A percentile compares a stretch with the other conserved stretches of the same genome.
Conservation (phyloP, 768 basidiomycete species). For the Suillus brevipes region DNA sequence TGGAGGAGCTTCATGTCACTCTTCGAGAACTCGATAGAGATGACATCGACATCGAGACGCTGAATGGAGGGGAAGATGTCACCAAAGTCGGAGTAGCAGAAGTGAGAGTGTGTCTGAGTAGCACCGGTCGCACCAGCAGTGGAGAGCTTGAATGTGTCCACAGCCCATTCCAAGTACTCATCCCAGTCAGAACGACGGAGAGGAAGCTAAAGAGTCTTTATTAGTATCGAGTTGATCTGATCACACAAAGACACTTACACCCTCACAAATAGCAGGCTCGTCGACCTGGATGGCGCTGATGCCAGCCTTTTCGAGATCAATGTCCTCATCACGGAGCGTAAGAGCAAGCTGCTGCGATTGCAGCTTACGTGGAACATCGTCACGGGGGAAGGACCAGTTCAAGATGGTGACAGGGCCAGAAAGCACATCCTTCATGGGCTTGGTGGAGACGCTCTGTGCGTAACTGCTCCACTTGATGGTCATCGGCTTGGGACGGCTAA, state of each 20-base stretch:
- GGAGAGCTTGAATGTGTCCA: conserved; percentile 97
- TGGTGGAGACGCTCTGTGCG: conserved; percentile 89
- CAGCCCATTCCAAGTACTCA: conserved; percentile 95
- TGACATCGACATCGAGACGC: conserved; percentile 96
- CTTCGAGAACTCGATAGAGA: conserved; percentile 98
- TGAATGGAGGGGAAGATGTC: conserved; percentile 98
- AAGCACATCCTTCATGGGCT: conserved; percentile 99
- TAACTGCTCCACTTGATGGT: conserved; percentile 97
- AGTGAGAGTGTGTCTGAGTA: conserved; percentile 98
- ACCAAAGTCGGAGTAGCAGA: conserved; percentile 98
- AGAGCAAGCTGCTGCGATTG: conserved; percentile 99
- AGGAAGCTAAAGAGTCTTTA: conserved; percentile 61
- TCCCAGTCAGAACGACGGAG: conserved; percentile 97
- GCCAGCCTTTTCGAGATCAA: conserved; percentile 95
- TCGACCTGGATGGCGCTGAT: conserved; percentile 99
- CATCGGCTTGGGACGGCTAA: conserved; percentile 89
- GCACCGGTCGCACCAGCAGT: conserved; percentile 94
- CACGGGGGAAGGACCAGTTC: conserved; percentile 99
- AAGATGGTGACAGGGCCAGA: conserved; percentile 98
- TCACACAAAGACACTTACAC: conserved; percentile 51
- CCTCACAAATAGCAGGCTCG: conserved; percentile 99
- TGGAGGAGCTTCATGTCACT: conserved; percentile 96
- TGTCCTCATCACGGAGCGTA: conserved; percentile 95
- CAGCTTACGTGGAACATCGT: conserved; percentile 92
- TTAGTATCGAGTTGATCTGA: conserved; percentile 6